Base-by-base conservation (phyloP, 495 filamentous ascomycete species). In the Talaromyces thailandensis region DNA sequence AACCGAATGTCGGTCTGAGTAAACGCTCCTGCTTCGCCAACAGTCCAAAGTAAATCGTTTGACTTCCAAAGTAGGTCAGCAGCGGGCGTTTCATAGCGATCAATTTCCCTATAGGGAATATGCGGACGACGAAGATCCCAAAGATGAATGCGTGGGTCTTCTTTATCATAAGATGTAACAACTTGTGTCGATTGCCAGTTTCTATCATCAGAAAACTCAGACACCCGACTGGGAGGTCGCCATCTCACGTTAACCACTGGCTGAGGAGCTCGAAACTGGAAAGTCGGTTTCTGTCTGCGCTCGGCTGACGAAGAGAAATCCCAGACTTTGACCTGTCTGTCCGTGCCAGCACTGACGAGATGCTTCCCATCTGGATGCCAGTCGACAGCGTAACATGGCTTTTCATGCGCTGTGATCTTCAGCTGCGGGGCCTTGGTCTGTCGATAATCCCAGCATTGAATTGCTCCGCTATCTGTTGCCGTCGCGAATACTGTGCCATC, bases 291-390 rank as follows among this genome's bases (percentile, higher is more conserved):
- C 72, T 92, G 91, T 55, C 90, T 82, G 68, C 90, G 86, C 64
- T 91, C 86, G 28, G 86, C 84, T 28, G 83, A 84, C n/a, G 82
- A 79, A 9, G 88, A 88, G 68, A 97, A 82, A 71, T 98, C 91
- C 95, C 95, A 98, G 32, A 98, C 86, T 69, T 93, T 86, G 66
- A 96, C 89, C 57, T 86, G 88, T 63, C 85, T 85, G 70, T 98
- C 94, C 25, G 83, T 79, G 40, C 93, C 88, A 25, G 88, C 92
- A 68, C 91, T 96, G 40, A 89, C 86, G 16, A 96, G 78, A 71
- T 98, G 90, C 63, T 89, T 89, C 29, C 94, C 94, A 71, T 97
- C 93, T 1, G 91, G 92, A 69, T 98, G 94, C 94, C 95, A 98
- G 65, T 96, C 91, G 55, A 98, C 86, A 4, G 90, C 81, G 62